Evolutionary conservation across 2,329 filamentous ascomycete genomes (phyloP).

Genomic region (Macrophomina phaseolina): DNA sequence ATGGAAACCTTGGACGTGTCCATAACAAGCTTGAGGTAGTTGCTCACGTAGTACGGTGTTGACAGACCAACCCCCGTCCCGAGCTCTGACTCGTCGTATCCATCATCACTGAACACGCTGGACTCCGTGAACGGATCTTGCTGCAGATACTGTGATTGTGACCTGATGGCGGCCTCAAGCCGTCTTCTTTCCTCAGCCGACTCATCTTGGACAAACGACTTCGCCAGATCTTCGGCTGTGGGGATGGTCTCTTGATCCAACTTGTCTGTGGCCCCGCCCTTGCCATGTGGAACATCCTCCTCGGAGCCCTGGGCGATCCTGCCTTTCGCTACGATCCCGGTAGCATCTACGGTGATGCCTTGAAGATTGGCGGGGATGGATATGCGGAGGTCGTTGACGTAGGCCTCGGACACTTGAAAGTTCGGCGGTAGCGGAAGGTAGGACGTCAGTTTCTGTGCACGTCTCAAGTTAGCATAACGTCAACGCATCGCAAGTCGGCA

Average conservation of each 20-base stretch:
- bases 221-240: constrained; percentile 73
- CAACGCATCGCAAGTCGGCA: constrained; percentile 2
- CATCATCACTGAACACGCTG: constrained; percentile 60
- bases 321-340: constrained; percentile 74
- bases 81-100: constrained; percentile 15
- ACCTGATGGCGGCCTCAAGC: constrained; percentile 71
- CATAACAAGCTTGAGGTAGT: constrained; percentile 74
- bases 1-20: constrained; percentile 74
- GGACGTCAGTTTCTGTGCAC: constrained; percentile 74
- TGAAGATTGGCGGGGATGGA: constrained; percentile 89
- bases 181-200: constrained; percentile 68
- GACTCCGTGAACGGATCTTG: constrained; percentile 52
- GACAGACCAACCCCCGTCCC: constrained; percentile 56
- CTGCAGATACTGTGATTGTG: constrained; percentile 66
- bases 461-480: constrained; percentile 31
- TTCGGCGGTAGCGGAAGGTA: constrained; percentile 77
- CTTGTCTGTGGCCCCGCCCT: background rate
- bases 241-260: constrained; percentile 57
- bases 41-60: constrained; percentile 72
- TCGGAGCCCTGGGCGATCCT: constrained; percentile 27
- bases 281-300: background rate
- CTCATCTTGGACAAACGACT: constrained; percentile 78
- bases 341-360: constrained; percentile 79
- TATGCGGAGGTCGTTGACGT: constrained; percentile 75
- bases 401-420: constrained; percentile 74